Evolutionary conservation across 768 basidiomycete species (phyloP), one percentile per base, ranked within the genome.

Genomic region (Tephrocybe rancida): DNA sequence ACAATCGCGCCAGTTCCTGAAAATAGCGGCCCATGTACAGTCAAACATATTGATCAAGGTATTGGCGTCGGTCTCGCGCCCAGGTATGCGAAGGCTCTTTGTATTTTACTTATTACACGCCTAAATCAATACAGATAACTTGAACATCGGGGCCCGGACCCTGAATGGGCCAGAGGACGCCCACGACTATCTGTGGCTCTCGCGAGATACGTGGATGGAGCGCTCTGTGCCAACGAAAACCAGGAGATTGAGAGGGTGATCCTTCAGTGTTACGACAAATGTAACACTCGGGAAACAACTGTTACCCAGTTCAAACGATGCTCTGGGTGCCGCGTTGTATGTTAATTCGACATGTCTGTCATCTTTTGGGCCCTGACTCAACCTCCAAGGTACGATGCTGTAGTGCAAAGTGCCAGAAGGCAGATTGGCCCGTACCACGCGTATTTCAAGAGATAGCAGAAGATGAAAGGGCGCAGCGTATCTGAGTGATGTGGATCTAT

Each of bases 11-110:
- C 75, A 75, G 54, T 79, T 75, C 56, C 64, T 79, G 24, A 61
- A 61, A 34, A 62, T 74, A 7, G 73, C 73, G 2, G 71, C 67
- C 2, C 62, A 57, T 35, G 49, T 56, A 4, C 72, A 73, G 54
- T 73, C 73, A 0, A 46, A 61, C 42, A 64, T 79, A 24, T 57
- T 79, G 10, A 52, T 72, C 29, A 77, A 73, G 52, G 70, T 79
- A 16, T 57, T 81, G 19, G 73, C 64, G 5, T 67, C 62, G 44
- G 65, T 72, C 22, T 62, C 68, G 16, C 67, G 64, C 52, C 76
- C 73, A 16, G 60, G 76, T 78, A 51, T 19, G 73, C 53, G 16
- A 4, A 9, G 35, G 30, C 30, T 32, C 30, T 32, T 32, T 11
- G 16, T 37, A 37, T 37, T 8, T 11, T 8, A 37, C 11, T 37